A percentile compares a stretch with the other conserved stretches of the same genome.
phyloP scores from a whole-genome alignment of 495 filamentous ascomycete genomes.

The Aspergillus nidulans region DNA sequence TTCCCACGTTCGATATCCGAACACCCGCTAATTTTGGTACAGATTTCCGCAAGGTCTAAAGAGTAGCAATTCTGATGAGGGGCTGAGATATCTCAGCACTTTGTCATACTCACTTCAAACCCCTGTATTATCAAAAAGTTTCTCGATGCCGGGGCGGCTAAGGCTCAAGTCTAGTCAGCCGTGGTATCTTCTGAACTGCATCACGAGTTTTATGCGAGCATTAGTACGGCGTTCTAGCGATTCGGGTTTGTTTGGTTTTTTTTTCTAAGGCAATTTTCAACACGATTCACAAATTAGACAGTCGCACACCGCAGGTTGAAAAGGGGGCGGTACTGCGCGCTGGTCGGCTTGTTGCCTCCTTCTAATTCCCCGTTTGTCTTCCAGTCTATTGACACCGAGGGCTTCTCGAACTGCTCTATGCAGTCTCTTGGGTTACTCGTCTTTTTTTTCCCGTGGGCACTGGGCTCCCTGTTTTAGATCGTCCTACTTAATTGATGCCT shows the following conservation, averaged over 20 bases:
- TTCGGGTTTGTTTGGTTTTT: slow-evolving; percentile 30
- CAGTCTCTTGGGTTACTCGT: not conserved
- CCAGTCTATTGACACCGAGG: slow-evolving; percentile 12
- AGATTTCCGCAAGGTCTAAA: slow-evolving; percentile 68
- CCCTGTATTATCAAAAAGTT: slow-evolving; percentile 54
- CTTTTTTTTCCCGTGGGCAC: not conserved
- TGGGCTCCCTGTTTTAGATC: slow-evolving; percentile 10
- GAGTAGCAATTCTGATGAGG: slow-evolving; percentile 10
- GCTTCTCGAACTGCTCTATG: not conserved
- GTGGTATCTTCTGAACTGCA: slow-evolving; percentile 15
- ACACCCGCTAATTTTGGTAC: slow-evolving; percentile 24
- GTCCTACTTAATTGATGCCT: slow-evolving; percentile 6
- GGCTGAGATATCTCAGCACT: slow-evolving; percentile 16
- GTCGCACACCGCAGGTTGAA: slow-evolving; percentile 41
- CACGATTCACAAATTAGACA: slow-evolving; percentile 44
- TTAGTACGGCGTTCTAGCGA: slow-evolving; percentile 50
- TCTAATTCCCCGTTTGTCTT: slow-evolving; percentile 26
- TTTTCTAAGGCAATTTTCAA: slow-evolving; percentile 16
- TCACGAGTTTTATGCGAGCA: slow-evolving; percentile 45
- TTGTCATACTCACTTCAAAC: slow-evolving; percentile 35
- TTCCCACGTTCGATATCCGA: not conserved
- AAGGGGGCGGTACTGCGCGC: slow-evolving; percentile 55
- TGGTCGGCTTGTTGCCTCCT: slow-evolving; percentile 56
- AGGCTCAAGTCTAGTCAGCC: slow-evolving; percentile 17
- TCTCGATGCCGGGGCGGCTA: slow-evolving; percentile 24